phyloP scores from a whole-genome alignment of 345 rosid species.

The Iberis pinnata region DNA sequence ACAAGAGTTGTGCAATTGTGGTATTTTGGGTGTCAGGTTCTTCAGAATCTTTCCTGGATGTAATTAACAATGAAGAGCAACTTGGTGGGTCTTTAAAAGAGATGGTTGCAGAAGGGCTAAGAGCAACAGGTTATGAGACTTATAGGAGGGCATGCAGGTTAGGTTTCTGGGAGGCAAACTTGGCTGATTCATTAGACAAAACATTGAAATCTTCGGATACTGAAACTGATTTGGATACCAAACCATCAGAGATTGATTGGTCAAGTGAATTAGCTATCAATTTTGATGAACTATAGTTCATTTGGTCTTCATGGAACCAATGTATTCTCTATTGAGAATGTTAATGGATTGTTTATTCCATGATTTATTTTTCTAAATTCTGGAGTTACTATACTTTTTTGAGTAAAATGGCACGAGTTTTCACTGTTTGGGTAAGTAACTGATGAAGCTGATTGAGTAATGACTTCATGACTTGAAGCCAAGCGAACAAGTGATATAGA shows the following conservation, averaged over 20 bases:
- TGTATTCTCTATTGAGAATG: neutral
- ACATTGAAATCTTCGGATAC: slow-evolving; percentile 31
- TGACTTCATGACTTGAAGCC: no score
- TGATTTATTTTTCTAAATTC: neutral
- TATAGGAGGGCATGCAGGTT: slow-evolving; percentile 58
- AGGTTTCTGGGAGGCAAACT: slow-evolving; percentile 57
- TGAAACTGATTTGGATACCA: slow-evolving; percentile 28
- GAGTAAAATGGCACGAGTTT: neutral
- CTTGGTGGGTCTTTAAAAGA: slow-evolving; percentile 45
- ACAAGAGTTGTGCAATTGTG: slow-evolving; percentile 64
- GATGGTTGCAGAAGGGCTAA: slow-evolving; percentile 61
- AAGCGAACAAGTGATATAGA: no score
- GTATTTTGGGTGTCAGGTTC: slow-evolving; percentile 53
- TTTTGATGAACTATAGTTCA: slow-evolving; percentile 44
- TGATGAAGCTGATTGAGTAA: no score
- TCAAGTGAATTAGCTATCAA: slow-evolving; percentile 48
- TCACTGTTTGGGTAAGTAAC: no score
- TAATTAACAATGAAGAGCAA: slow-evolving; percentile 39
- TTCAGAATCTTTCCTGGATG: slow-evolving; percentile 38
- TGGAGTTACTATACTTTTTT: neutral
- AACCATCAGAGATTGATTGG: slow-evolving; percentile 42
- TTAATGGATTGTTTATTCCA: neutral
- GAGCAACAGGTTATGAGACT: slow-evolving; percentile 47
- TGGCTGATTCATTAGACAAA: slow-evolving; percentile 60
- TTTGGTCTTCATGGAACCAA: neutral